Percentiles rank a stretch among this genome's conserved stretches.
Conservation (phyloP, 192 early-diverging fungal species). For the Coemansia sp. region DNA sequence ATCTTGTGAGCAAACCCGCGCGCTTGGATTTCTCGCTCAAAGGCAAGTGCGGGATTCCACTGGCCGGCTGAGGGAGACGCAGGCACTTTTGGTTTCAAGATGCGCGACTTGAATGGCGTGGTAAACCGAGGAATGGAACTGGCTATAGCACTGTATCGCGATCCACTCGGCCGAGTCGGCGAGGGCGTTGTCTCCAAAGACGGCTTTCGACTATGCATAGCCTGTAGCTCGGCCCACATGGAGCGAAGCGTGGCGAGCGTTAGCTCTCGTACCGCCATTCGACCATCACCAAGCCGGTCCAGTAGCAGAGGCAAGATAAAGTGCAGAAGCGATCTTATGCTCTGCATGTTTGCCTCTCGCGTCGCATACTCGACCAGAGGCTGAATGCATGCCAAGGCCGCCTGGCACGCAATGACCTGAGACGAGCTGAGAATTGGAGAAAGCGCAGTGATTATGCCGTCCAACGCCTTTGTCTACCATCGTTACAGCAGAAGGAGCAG, state of each 20-base stretch:
- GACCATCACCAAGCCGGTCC: slow-evolving; percentile 50
- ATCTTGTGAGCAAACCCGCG: slow-evolving; percentile 51
- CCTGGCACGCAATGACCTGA: slow-evolving; percentile 54
- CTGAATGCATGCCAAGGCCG: slow-evolving; percentile 41
- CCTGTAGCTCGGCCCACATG: slow-evolving; percentile 39
- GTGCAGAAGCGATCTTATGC: slow-evolving; percentile 36
- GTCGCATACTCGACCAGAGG: slow-evolving; percentile 30
- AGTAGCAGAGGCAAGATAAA: slow-evolving; percentile 46
- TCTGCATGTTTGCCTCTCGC: slow-evolving; percentile 15
- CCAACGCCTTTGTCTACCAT: slow-evolving; percentile 43
- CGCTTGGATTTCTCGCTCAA: slow-evolving; percentile 54
- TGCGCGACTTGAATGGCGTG: slow-evolving; percentile 30
- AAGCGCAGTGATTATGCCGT: slow-evolving; percentile 40
- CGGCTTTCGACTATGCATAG: slow-evolving; percentile 18
- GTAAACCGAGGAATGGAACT: slow-evolving; percentile 32
- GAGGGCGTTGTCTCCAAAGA: slow-evolving; percentile 14
- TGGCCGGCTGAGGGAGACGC: slow-evolving; percentile 23
- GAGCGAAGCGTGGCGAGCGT: slow-evolving; percentile 34
- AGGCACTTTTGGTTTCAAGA: slow-evolving; percentile 13
- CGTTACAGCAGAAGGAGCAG: neutral
- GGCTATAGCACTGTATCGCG: slow-evolving; percentile 13
- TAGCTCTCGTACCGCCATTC: slow-evolving; percentile 49
- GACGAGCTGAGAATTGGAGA: slow-evolving; percentile 45
- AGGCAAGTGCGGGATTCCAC: slow-evolving; percentile 34
- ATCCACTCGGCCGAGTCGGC: slow-evolving; percentile 16